phyloP scores from a whole-genome alignment of 495 filamentous ascomycete species.

The Neurospora sp. region DNA sequence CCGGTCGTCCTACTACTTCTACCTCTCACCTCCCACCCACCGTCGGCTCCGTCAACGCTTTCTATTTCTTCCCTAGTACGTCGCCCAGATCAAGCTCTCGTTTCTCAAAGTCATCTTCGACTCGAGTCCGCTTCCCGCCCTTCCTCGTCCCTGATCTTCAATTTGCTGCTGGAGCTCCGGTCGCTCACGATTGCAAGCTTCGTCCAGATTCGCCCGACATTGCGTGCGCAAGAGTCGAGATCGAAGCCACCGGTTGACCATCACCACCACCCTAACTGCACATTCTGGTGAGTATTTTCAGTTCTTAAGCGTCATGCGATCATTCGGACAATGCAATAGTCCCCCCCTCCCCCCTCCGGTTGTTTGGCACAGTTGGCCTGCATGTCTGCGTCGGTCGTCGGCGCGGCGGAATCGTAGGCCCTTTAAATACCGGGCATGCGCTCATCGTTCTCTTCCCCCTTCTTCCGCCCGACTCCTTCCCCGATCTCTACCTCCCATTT shows the following conservation, averaged over 20 bases:
- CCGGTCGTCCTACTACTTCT: background rate
- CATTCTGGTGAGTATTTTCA: constrained; percentile 29
- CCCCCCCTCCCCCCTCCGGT: constrained; percentile 12
- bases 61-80: background rate
- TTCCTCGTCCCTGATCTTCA: constrained; percentile 1
- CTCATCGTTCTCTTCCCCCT: background rate
- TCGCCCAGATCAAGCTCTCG: background rate
- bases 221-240: constrained; percentile 16
- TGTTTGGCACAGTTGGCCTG: constrained; percentile 1
- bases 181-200: constrained; percentile 13
- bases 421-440: background rate
- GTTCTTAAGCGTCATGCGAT: constrained; percentile 29
- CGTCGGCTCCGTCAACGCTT: background rate
- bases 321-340: constrained; percentile 9
- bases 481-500: background rate
- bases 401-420: background rate
- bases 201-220: constrained; percentile 5
- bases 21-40: background rate
- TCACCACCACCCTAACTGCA: constrained; percentile 24
- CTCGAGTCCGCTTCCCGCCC: background rate
- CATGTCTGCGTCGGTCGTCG: background rate
- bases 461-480: background rate
- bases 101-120: background rate
- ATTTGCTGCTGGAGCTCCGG: constrained; percentile 2
- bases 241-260: constrained; percentile 12